Conservation (phyloP, 2,329 filamentous ascomycete species). For the Trichoderma gracile region DNA sequence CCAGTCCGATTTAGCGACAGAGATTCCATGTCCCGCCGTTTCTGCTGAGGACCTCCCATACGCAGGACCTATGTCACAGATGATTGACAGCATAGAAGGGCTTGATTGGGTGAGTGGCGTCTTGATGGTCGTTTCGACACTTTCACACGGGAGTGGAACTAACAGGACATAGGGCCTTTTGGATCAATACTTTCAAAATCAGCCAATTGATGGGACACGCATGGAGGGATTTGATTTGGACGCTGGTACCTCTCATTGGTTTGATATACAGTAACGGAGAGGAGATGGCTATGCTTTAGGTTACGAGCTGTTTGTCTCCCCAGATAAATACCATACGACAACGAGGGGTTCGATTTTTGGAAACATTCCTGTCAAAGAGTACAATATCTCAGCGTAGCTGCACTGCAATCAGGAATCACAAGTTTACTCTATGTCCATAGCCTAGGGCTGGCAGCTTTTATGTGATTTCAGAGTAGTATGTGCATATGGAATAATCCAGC, state of each 20-base stretch:
- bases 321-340: no score
- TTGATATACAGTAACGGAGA: neutral
- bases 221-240: neutral
- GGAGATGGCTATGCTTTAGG: neutral
- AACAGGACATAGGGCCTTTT: neutral
- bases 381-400: no score
- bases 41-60: neutral
- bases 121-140: no score
- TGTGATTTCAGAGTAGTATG: no score
- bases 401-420: no score
- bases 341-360: no score
- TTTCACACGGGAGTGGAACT: neutral
- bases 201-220: neutral
- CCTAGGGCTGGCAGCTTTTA: no score
- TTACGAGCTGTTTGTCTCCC: no score
- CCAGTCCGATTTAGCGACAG: neutral
- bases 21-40: neutral
- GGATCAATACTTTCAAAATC: slow-evolving; percentile 12
- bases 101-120: slow-evolving; percentile 3
- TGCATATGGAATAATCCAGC: no score
- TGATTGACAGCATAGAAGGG: slow-evolving; percentile 14
- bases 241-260: neutral
- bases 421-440: no score
- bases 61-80: slow-evolving; percentile 11
- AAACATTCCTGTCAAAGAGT: no score